These are phyloP conservation scores for Cutaneotrichosporon mucoides DNA, from an alignment of 1,284 basidiomycete genomes.

Conservation along the genomic window DNA sequence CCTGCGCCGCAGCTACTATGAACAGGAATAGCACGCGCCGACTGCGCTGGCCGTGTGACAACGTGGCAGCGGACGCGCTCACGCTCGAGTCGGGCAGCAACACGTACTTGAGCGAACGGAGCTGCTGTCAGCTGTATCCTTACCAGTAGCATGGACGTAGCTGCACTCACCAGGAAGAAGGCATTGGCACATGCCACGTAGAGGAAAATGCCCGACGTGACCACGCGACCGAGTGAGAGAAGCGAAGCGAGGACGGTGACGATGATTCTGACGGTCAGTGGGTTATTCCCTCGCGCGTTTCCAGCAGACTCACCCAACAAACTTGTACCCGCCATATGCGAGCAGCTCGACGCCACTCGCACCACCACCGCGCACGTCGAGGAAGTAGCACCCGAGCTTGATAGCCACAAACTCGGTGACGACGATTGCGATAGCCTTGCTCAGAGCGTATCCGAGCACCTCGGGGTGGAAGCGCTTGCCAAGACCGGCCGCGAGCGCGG, in stretches of 20 bases:
- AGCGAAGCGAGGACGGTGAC: constrained; percentile 43
- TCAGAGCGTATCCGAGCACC: constrained; percentile 79
- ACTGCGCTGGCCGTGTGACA: constrained; percentile 73
- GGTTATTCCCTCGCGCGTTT: too few relatives aligned
- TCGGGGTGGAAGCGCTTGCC: constrained; percentile 82
- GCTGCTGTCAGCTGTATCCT: constrained; percentile 33
- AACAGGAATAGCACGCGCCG: constrained; percentile 83
- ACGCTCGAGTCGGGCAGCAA: constrained; percentile 68
- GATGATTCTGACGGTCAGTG: constrained; percentile 40
- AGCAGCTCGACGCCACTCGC: constrained; percentile 59
- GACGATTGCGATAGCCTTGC: constrained; percentile 74
- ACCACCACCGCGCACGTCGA: constrained; percentile 72
- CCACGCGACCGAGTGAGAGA: constrained; percentile 56
- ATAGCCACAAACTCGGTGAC: constrained; percentile 82
- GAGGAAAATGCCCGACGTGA: constrained; percentile 69
- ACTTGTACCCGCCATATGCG: constrained; percentile 92
- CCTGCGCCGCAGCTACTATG: constrained; percentile 63
- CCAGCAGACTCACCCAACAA: constrained; percentile 67
- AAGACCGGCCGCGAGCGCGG: constrained; percentile 78
- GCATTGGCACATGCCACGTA: constrained; percentile 86
- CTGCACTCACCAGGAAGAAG: constrained; percentile 76
- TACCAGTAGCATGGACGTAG: not conserved
- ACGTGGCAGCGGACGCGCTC: constrained; percentile 56
- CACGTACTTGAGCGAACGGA: constrained; percentile 87
- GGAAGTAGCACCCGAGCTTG: constrained; percentile 83